A percentile compares a stretch with the other conserved stretches of the same genome.
Evolutionary conservation across 2,329 filamentous ascomycete species (phyloP).

Genomic region (Aspergillus nomiae): DNA sequence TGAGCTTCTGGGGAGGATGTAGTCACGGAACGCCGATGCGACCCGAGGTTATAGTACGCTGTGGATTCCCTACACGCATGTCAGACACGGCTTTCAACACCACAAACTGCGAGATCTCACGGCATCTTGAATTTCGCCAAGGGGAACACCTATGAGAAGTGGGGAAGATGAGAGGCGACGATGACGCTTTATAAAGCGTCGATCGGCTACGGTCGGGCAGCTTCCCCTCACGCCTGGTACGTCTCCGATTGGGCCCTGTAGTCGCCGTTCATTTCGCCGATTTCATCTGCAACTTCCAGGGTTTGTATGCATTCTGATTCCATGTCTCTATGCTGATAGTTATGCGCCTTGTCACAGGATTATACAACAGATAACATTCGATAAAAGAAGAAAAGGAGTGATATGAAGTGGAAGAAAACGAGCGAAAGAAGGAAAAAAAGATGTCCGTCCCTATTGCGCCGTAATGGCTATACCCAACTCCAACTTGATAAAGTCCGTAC

Average conservation of each 20-base stretch:
- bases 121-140: background rate
- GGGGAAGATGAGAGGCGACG: background rate
- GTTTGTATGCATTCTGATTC: too few species aligned
- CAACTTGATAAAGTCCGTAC: background rate
- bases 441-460: background rate
- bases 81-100: background rate
- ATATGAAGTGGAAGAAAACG: background rate
- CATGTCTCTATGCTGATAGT: background rate
- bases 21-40: constrained; percentile 38
- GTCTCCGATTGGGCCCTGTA: background rate
- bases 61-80: background rate
- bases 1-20: constrained; percentile 36
- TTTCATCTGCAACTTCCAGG: too few species aligned
- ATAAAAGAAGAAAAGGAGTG: background rate
- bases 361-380: background rate
- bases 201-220: background rate
- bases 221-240: background rate
- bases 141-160: background rate
- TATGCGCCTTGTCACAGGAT: background rate
- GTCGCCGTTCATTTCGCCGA: background rate
- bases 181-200: background rate
- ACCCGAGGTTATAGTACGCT: constrained; percentile 35
- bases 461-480: background rate
- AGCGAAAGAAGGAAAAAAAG: too few species aligned
- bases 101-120: background rate